These are phyloP conservation scores for Didymella arachidicola DNA, from an alignment of 2,329 filamentous ascomycete species.

Conservation along the genomic window DNA sequence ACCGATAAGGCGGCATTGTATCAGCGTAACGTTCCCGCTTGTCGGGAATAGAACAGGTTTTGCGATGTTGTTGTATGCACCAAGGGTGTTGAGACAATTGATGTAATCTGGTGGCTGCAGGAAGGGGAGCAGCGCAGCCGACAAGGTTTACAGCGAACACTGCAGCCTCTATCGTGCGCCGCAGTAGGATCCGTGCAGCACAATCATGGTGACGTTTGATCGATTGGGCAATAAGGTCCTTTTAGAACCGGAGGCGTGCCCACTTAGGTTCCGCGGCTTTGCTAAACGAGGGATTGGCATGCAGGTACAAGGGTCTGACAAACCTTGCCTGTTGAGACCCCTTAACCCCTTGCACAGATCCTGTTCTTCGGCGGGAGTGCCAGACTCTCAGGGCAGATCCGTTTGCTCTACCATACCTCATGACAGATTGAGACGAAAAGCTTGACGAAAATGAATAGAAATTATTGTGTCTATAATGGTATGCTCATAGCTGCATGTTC, in stretches of 20 bases:
- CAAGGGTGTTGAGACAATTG: conserved; percentile 12
- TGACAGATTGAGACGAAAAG: background rate
- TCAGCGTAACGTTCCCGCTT: background rate
- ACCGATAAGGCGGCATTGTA: conserved; percentile 1
- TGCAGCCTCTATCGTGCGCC: conserved; percentile 7
- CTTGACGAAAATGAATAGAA: conserved; percentile 10
- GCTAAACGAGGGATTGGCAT: conserved; percentile 10
- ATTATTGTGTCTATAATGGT: conserved; percentile 18
- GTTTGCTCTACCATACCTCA: background rate
- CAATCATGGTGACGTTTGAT: conserved; percentile 11
- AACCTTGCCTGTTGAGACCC: background rate
- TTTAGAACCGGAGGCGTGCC: conserved; percentile 3
- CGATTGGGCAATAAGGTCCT: conserved; percentile 16
- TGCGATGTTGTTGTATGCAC: conserved; percentile 10
- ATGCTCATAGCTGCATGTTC: conserved; percentile 12
- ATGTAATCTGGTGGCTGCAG: conserved; percentile 17
- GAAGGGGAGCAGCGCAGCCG: conserved; percentile 4
- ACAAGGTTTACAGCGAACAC: conserved; percentile 2
- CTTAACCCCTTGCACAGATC: conserved; percentile 4
- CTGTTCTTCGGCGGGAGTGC: conserved; percentile 5
- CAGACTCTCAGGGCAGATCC: background rate
- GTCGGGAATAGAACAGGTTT: conserved; percentile 1
- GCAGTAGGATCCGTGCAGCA: background rate
- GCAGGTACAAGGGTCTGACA: conserved; percentile 16
- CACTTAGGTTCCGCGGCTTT: conserved; percentile 2